Conservation (phyloP, 495 filamentous ascomycete species). For the Pseudoneurospora amorphoporcata region DNA sequence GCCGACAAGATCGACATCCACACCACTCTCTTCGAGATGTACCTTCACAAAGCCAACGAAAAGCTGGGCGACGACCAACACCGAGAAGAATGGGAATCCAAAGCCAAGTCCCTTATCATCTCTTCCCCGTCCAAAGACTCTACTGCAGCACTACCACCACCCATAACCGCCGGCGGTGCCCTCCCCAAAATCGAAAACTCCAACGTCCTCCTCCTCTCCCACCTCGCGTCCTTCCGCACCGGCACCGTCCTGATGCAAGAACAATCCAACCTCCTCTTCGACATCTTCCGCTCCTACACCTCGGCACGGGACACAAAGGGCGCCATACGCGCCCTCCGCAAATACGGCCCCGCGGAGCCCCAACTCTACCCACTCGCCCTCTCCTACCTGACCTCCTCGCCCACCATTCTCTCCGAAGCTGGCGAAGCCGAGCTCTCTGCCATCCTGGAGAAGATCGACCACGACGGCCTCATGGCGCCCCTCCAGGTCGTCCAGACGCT, state of each 20-base stretch:
- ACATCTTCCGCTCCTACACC: constrained; percentile 96
- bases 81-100: constrained; percentile 74
- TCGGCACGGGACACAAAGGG: constrained; percentile 85
- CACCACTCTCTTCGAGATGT: constrained; percentile 96
- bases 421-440: constrained; percentile 70
- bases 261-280: constrained; percentile 80
- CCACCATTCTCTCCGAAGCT: constrained; percentile 72
- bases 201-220: constrained; percentile 84
- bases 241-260: constrained; percentile 90
- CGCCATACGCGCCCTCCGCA: constrained; percentile 76
- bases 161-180: not conserved
- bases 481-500: constrained; percentile 94
- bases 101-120: constrained; percentile 78
- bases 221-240: constrained; percentile 80
- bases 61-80: constrained; percentile 51
- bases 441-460: constrained; percentile 78
- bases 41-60: constrained; percentile 75
- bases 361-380: constrained; percentile 88
- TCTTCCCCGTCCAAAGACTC: constrained; percentile 28
- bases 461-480: constrained; percentile 87
- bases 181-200: constrained; percentile 65
- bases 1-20: constrained; percentile 74
- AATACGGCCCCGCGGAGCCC: constrained; percentile 87
- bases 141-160: not conserved
- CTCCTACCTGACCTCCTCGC: constrained; percentile 83